phyloP scores from a whole-genome alignment of 768 basidiomycete species.

The Mycena capillaripes region DNA sequence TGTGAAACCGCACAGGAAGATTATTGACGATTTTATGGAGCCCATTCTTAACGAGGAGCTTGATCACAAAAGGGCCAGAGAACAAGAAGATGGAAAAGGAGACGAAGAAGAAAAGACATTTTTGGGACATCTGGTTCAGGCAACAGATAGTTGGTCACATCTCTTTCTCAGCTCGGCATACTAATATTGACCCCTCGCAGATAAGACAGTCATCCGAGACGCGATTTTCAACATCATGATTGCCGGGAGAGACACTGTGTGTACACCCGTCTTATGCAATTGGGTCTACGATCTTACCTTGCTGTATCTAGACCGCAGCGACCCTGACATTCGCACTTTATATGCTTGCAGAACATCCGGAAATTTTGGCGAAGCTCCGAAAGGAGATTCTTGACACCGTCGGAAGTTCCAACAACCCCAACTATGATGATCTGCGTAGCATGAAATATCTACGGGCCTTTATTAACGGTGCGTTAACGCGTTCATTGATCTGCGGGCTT shows the following conservation, averaged over 20 bases:
- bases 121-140: conserved; percentile 59
- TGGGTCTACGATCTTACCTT: background rate
- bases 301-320: conserved; percentile 42
- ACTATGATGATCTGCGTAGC: conserved; percentile 50
- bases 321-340: conserved; percentile 54
- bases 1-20: conserved; percentile 43
- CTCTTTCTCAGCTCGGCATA: background rate
- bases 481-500: background rate
- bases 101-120: conserved; percentile 32
- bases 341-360: conserved; percentile 54
- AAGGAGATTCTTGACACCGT: conserved; percentile 52
- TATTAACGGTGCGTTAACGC: conserved; percentile 40
- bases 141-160: conserved; percentile 53
- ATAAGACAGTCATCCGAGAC: conserved; percentile 38
- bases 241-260: conserved; percentile 49
- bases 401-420: conserved; percentile 46
- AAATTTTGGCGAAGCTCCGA: conserved; percentile 47
- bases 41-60: conserved; percentile 45
- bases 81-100: background rate
- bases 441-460: conserved; percentile 60
- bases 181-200: too few relatives aligned
- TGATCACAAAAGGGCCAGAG: conserved; percentile 37
- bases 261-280: background rate
- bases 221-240: conserved; percentile 40
- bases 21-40: conserved; percentile 44